Evolutionary conservation across 169 alveolate species (phyloP), one percentile per base, ranked within the genome.

Genomic region (Plasmodium gonderi): DNA sequence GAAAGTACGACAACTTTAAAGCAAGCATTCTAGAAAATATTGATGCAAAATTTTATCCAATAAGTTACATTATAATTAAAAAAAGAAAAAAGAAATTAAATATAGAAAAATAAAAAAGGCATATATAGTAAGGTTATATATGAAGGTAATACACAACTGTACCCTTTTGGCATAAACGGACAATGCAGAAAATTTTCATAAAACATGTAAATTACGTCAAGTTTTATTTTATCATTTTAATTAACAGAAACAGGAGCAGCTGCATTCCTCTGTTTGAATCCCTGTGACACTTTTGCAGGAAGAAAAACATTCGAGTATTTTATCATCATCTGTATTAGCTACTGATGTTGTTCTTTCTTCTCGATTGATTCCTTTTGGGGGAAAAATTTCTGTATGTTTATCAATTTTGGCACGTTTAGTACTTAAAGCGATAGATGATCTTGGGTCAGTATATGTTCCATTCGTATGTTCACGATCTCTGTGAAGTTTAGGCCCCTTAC

Each of bases 261-360:
- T 83, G 60, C 92, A 83, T 72, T 83, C 92, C 54, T 83, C 92
- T 5, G 92, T 83, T 69, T 83, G 92, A n/a, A 83, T 75, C 9
- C 92, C 92, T 40, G 92, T 83, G 26, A 45, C 83, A 83, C 83
- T 83, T 42, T 83, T 69, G 44, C 92, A 83, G 51, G 92, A 83
- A 44, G 92, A 83, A 38, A n/a, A 69, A 33, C 92, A 83, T 83
- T 83, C 92, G 23, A 40, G 38, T 72, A 47, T 33, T 14, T 36
- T 69, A 72, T 83, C 60, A 38, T 69, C 67, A 38, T 80, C 80
- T 3, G 67, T 44, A 47, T 80, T 54, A 1, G 80, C 44, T 64
- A 44, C 91, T n/a, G 54, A 11, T 65, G 44, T 12, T 3, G 79
- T 49, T 80, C 74, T 54, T n/a, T 45, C 29, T 76, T 23, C 79